Evolutionary conservation across 2,329 filamentous ascomycete genomes (phyloP).

Genomic region (Pseudonectria foliicola): DNA sequence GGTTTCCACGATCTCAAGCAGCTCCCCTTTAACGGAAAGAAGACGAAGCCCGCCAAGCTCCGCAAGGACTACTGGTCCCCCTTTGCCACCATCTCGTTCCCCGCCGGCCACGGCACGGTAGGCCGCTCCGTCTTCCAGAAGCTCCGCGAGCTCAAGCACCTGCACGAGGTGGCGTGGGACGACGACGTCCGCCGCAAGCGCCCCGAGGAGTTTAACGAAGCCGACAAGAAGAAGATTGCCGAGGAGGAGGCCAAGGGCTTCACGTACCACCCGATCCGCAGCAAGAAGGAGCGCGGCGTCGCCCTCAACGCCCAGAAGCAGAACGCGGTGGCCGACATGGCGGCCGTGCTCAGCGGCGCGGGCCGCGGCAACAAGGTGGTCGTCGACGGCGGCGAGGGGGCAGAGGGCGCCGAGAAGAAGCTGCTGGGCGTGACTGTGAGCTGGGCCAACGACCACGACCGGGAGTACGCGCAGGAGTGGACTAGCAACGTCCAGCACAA

Average conservation of each 20-base stretch:
- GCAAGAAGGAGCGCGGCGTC: constrained; percentile 38
- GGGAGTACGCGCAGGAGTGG: constrained; percentile 41
- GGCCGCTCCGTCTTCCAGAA: constrained; percentile 56
- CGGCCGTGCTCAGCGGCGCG: constrained; percentile 45
- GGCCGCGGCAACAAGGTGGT: constrained; percentile 45
- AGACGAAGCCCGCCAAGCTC: constrained; percentile 54
- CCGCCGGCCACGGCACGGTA: constrained; percentile 40
- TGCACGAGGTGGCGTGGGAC: constrained; percentile 57
- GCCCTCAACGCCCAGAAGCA: constrained; percentile 53
- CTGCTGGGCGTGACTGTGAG: constrained; percentile 39
- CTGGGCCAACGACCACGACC: constrained; percentile 45
- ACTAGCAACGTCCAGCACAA: constrained; percentile 46
- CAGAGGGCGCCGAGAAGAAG: constrained; percentile 12
- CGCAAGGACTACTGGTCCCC: constrained; percentile 63
- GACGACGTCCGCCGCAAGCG: constrained; percentile 37
- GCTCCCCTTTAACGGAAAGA: constrained; percentile 61
- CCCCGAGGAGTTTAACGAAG: constrained; percentile 26
- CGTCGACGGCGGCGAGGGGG: constrained; percentile 14
- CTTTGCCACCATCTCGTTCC: constrained; percentile 53
- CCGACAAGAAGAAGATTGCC: constrained; percentile 27
- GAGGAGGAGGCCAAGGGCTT: constrained; percentile 23
- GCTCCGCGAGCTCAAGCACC: constrained; percentile 55
- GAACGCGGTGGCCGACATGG: constrained; percentile 58
- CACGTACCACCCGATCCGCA: constrained; percentile 28
- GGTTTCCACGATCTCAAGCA: constrained; percentile 44